Evolutionary conservation across 768 basidiomycete species (phyloP), one percentile per base, ranked within the genome.

Genomic region (Tylopilus rubrobrunneus): DNA sequence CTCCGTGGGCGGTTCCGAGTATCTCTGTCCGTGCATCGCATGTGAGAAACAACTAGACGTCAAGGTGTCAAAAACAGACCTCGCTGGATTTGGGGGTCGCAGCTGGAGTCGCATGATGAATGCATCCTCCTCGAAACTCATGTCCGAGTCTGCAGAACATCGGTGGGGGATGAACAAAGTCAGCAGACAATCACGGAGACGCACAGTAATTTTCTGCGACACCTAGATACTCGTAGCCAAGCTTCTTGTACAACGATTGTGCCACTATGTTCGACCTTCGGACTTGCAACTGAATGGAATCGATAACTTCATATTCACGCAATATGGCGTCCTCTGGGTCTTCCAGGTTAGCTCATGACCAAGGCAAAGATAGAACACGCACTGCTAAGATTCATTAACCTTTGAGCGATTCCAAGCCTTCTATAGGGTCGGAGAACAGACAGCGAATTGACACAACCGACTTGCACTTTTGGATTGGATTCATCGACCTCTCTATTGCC

Each of bases 391-490:
- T 62, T 46, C 68, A 69, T 71, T 27, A 69, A 31, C 46, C 49
- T 58, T 44, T 62, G 64, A 15, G 57, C 69, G 7, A 69, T 44
- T 17, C 68, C 68, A 19, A 61, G 61, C 50, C 68, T 63, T 53
- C 68, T 54, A 19, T 69, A 71, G 15, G 65, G 58, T 27, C 63
- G 53, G 28, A 66, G 63, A 21, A 69, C 57, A 21, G 66, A 56
- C 21, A 69, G 41, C 11, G 69, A 71, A 46, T 70, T 67, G 53
- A 69, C 51, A 40, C 68, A 49, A 17, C 67, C 67, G 2, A 71
- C 51, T 21, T 41, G 56, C 0, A 11, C 44, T 15, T 45, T 31
- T 17, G 53, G 44, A 21, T 50, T 45, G 4, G 44, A 21, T 5
- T 65, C 69, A 10, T 53, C 57, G 7, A 54, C 62, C 28, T 68